These are phyloP conservation scores for Centella asiatica DNA, from an alignment of 129 eudicot species.

Conservation along the genomic window DNA sequence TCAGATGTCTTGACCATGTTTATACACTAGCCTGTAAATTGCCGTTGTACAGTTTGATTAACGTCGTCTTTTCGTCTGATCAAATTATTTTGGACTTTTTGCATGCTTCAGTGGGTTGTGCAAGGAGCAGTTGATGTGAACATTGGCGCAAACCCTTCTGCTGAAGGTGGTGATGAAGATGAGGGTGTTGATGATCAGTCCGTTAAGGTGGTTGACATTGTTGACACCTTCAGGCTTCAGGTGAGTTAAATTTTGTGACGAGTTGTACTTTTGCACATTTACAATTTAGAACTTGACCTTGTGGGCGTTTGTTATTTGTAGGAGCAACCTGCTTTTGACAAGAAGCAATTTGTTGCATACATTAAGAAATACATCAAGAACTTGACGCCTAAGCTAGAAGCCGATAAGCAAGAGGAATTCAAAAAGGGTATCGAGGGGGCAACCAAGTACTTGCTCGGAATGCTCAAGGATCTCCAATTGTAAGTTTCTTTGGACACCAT, in stretches of 20 bases:
- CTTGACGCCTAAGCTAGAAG: constrained; percentile 46
- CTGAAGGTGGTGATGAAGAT: constrained; percentile 56
- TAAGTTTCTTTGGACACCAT: constrained; percentile 11
- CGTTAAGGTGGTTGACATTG: constrained; percentile 56
- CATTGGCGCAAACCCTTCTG: constrained; percentile 68
- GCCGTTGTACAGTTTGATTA: background rate
- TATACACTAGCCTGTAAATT: background rate
- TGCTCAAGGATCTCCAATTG: constrained; percentile 56
- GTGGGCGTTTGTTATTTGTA: background rate
- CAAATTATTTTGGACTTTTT: background rate
- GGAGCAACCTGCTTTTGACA: constrained; percentile 67
- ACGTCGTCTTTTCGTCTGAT: background rate
- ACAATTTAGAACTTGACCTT: background rate
- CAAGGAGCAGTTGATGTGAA: constrained; percentile 52
- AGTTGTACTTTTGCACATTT: background rate
- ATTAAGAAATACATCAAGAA: constrained; percentile 51
- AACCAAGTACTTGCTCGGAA: constrained; percentile 38
- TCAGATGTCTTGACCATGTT: too few relatives aligned
- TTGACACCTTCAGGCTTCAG: constrained; percentile 66
- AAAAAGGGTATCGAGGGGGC: constrained; percentile 46
- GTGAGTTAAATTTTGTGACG: constrained; percentile 10
- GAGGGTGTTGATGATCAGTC: constrained; percentile 59
- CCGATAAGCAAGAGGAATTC: constrained; percentile 30
- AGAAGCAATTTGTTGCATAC: constrained; percentile 46
- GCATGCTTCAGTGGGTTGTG: constrained; percentile 42